Evolutionary conservation across 1,284 basidiomycete genomes (phyloP), one percentile per base, ranked within the genome.

Genomic region (Hymenochaete sp.): DNA sequence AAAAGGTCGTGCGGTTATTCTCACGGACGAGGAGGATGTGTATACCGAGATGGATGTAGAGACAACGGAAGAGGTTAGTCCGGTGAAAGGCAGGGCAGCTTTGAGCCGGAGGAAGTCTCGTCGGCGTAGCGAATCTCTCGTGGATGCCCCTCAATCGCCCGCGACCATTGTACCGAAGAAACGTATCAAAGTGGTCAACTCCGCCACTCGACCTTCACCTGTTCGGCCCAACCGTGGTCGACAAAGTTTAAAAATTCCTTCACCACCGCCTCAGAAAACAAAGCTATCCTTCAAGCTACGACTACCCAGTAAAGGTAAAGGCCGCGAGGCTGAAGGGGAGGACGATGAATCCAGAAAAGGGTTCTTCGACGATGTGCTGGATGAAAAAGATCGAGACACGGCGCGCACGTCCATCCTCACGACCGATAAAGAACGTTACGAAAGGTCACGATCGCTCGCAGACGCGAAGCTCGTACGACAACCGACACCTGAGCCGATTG

Each of bases 341-440:
- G 75, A 78, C 6, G 72, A 77, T 18, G 64, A 55, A n/a, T 65
- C 67, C 2, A 50, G 57, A 32, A 68, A 66, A 32, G 77, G 79
- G n/a, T 69, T 92, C 47, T 90, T 95, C 63, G 85, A 93, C 47
- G 86, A 93, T 31, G 68, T 93, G 45, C 68, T 98, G 42, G 64
- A 62, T 13, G 67, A 72, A 0, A 67, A 72, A 11, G 86, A 97
- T 44, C 79, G 91, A 22, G 87, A 92, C 59, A 85, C 75, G 22
- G 66, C 71, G 14, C 80, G 77, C 53, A 93, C 92, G n/a, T 61
- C 65, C 4, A 78, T 93, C 29, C 61, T 63, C 1, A 63, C 65
- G n/a, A 57, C 60, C 7, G 95, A 98, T 61, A 84, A 86, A 57
- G 63, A 73, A 42, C 70, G 76, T 33, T 98, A 90, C 59, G 85